Evolutionary conservation across 306 rosid species (phyloP).

Genomic region (Morella rubra): DNA sequence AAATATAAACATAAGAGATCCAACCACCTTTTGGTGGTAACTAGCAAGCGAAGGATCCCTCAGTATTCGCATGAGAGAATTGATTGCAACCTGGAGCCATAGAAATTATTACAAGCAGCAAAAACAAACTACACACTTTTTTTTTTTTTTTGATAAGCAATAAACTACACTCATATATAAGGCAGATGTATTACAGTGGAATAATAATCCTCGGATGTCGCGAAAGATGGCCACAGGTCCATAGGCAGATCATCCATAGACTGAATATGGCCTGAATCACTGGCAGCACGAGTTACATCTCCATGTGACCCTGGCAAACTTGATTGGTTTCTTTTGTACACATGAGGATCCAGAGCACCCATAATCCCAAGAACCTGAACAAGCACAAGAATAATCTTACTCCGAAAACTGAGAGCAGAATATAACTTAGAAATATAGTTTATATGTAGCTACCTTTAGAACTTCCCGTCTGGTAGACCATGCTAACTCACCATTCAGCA

Average conservation of each 20-base stretch:
- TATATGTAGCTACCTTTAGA: constrained; percentile 63
- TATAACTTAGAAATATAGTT: constrained; percentile 23
- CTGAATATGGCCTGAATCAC: constrained; percentile 89
- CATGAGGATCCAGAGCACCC: constrained; percentile 99
- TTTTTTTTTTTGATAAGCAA: too few relatives aligned
- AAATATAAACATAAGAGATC: constrained; percentile 97
- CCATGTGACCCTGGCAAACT: constrained; percentile 81
- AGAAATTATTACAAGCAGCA: constrained; percentile 9
- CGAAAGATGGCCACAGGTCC: constrained; percentile 97
- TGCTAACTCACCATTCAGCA: constrained; percentile 89
- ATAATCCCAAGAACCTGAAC: constrained; percentile 91
- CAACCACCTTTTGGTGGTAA: constrained; percentile 88
- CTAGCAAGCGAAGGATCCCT: constrained; percentile 96
- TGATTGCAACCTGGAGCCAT: constrained; percentile 81
- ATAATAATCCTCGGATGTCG: constrained; percentile 89
- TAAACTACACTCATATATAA: constrained; percentile 11
- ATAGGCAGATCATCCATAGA: constrained; percentile 78
- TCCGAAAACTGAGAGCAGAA: neutral
- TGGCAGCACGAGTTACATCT: constrained; percentile 73
- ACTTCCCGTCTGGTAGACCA: constrained; percentile 99
- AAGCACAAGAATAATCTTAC: constrained; percentile 30
- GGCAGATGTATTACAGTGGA: constrained; percentile 64
- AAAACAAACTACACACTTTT: constrained; percentile 9
- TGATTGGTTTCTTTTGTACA: constrained; percentile 78
- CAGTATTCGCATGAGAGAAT: constrained; percentile 94